These are phyloP conservation scores for Podaxis rugospora DNA, from an alignment of 768 basidiomycete genomes.

Conservation along the genomic window DNA sequence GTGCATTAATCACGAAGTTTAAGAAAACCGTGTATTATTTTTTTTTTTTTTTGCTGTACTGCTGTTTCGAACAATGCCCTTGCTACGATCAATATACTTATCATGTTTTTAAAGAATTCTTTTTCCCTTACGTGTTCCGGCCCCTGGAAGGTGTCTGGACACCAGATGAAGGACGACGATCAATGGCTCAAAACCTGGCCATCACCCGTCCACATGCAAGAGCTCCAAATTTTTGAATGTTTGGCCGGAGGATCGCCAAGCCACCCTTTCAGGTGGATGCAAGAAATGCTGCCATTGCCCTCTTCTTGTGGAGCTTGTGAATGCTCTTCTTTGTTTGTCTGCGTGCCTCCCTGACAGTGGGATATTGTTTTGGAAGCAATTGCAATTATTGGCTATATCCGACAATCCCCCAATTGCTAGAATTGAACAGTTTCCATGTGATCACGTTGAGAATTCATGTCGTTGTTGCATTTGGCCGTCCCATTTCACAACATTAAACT, in stretches of 20 bases:
- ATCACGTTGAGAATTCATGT: background rate
- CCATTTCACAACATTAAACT: background rate
- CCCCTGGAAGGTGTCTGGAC: background rate
- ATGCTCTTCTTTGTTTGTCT: background rate
- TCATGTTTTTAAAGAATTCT: background rate
- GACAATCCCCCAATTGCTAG: background rate
- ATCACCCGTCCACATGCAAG: background rate
- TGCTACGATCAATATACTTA: conserved; percentile 6
- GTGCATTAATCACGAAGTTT: conserved; percentile 10
- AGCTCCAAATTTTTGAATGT: background rate
- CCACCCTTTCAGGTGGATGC: background rate
- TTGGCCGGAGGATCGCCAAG: background rate
- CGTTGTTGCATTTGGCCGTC: background rate
- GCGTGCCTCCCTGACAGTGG: background rate
- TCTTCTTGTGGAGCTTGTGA: background rate
- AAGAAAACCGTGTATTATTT: conserved; percentile 12
- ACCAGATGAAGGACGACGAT: background rate
- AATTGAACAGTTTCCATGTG: background rate
- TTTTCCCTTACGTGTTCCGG: background rate
- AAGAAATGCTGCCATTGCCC: conserved; percentile 3
- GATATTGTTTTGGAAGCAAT: conserved; percentile 4
- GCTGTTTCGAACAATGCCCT: conserved; percentile 5
- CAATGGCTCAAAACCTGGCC: background rate
- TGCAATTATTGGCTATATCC: background rate
- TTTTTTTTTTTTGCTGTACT: background rate